A percentile compares a stretch with the other conserved stretches of the same genome.
phyloP scores from a whole-genome alignment of 441 rosid species.

The Bocquillonia castaneifolia region DNA sequence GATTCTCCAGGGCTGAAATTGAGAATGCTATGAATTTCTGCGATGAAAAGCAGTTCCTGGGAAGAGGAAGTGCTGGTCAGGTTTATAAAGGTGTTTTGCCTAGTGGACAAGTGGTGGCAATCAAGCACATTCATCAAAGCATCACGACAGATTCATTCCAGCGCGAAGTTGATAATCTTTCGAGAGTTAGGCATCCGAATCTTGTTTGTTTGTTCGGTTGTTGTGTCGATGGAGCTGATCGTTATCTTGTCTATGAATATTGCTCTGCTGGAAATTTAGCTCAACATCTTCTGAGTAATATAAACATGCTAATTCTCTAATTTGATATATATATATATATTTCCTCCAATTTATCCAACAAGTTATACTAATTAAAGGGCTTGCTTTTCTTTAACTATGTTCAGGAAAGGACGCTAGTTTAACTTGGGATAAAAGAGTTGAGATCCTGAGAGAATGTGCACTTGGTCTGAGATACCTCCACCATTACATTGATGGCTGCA shows the following conservation, averaged over 20 bases:
- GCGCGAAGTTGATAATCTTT: conserved; percentile 61
- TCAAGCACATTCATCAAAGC: conserved; percentile 49
- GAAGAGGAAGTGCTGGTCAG: conserved; percentile 57
- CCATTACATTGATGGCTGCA: conserved; percentile 55
- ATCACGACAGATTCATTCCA: conserved; percentile 41
- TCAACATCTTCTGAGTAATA: conserved; percentile 43
- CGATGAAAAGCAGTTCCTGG: conserved; percentile 33
- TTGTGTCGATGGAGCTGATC: conserved; percentile 50
- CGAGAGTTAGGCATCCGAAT: conserved; percentile 57
- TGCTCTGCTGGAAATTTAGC: conserved; percentile 59
- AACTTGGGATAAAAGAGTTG: conserved; percentile 57
- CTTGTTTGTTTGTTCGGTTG: conserved; percentile 58
- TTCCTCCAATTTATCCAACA: too few relatives aligned
- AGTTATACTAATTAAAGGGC: too few relatives aligned
- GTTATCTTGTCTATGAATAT: conserved; percentile 58
- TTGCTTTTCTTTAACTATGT: background rate
- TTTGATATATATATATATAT: too few relatives aligned
- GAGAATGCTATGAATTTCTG: conserved; percentile 44
- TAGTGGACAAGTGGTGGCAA: conserved; percentile 59
- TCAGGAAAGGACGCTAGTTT: conserved; percentile 42
- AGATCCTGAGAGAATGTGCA: conserved; percentile 57
- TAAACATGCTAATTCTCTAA: background rate
- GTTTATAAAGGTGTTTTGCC: conserved; percentile 61
- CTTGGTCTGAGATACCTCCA: conserved; percentile 56
- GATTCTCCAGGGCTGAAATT: conserved; percentile 56